A percentile compares a stretch with the other conserved stretches of the same genome.
phyloP scores from a whole-genome alignment of 495 filamentous ascomycete species.

The Penicillium robsamsonii region DNA sequence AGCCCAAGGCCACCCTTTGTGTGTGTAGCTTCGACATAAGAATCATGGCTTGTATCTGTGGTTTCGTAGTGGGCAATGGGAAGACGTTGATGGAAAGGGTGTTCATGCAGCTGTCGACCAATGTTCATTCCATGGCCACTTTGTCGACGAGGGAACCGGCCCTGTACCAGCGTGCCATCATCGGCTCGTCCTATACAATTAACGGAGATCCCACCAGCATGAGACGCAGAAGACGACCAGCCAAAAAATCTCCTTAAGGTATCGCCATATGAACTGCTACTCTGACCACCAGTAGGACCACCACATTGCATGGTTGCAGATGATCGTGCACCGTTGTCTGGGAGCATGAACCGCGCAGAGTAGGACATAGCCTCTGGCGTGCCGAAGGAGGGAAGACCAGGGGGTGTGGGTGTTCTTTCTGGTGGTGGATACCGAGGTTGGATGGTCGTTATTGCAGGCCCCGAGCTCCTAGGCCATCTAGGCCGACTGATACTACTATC shows the following conservation, averaged over 20 bases:
- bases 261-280: constrained; percentile 22
- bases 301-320: not conserved
- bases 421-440: constrained; percentile 43
- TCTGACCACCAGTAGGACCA: constrained; percentile 1
- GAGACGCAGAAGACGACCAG: constrained; percentile 13
- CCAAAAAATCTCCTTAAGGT: constrained; percentile 33
- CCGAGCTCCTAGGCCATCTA: constrained; percentile 27
- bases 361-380: constrained; percentile 41
- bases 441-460: constrained; percentile 29
- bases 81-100: constrained; percentile 36
- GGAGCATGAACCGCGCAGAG: constrained; percentile 27
- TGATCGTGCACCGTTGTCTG: constrained; percentile 5
- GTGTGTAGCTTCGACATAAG: not conserved
- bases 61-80: constrained; percentile 19
- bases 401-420: constrained; percentile 43
- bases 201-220: constrained; percentile 6
- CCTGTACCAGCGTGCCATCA: constrained; percentile 40
- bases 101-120: constrained; percentile 29
- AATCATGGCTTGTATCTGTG: not conserved
- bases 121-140: constrained; percentile 39
- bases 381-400: constrained; percentile 48
- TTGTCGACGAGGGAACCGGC: constrained; percentile 38
- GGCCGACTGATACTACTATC: constrained; percentile 11
- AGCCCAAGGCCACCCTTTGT: not conserved
- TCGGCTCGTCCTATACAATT: constrained; percentile 32